These are phyloP conservation scores for Zanthoxylum bungeanum DNA, from an alignment of 345 rosid species.

Conservation along the genomic window DNA sequence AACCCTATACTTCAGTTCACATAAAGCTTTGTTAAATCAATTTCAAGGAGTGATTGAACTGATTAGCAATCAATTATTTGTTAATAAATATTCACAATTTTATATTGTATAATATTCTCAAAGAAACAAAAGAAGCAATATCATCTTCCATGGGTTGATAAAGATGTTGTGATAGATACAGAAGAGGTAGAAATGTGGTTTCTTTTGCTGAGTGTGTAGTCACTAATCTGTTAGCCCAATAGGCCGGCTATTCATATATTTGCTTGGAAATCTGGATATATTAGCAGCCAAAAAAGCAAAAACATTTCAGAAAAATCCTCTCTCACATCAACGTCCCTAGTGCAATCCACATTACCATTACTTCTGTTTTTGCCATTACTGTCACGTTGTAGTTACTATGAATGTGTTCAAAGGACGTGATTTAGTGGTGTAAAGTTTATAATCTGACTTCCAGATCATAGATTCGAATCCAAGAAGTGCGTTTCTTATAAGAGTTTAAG, in stretches of 20 bases:
- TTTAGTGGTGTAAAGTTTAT: too few species aligned
- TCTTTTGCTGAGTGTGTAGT: background rate
- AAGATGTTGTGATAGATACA: background rate
- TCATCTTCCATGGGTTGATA: background rate
- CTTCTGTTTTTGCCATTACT: background rate
- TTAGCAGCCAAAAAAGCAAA: background rate
- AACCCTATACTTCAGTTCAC: background rate
- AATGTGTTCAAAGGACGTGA: too few species aligned
- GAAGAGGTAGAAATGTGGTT: background rate
- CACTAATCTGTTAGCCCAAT: background rate
- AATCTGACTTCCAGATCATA: too few species aligned
- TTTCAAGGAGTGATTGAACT: background rate
- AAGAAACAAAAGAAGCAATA: background rate
- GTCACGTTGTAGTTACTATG: background rate
- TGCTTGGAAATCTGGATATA: too few species aligned
- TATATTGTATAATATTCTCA: background rate
- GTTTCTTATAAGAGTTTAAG: too few species aligned
- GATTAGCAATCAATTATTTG: background rate
- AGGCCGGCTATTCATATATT: too few species aligned
- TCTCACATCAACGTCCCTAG: slow-evolving; percentile 1
- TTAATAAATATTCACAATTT: background rate
- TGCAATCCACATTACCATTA: slow-evolving; percentile 13
- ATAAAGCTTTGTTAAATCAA: too few species aligned
- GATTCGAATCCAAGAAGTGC: too few species aligned
- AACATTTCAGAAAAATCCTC: too few species aligned